Evolutionary conservation across 1,284 basidiomycete species (phyloP).

Genomic region (Farysia itapuensis): DNA sequence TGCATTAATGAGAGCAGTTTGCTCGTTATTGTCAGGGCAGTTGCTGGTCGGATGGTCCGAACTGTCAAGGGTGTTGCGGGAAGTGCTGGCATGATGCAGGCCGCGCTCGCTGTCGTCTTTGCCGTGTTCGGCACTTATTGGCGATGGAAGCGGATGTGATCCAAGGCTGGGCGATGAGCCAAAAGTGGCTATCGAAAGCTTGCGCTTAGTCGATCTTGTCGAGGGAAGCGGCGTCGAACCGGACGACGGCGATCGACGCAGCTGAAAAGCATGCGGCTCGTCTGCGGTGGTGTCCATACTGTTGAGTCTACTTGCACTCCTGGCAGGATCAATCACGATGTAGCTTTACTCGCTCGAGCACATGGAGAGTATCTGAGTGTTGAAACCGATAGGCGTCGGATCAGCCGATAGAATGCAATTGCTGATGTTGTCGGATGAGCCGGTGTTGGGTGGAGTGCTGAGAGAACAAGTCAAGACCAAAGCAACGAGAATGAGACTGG

Average conservation of each 20-base stretch:
- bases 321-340: too few species aligned
- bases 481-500: too few species aligned
- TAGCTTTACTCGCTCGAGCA: too few species aligned
- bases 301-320: too few species aligned
- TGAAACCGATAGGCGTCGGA: too few species aligned
- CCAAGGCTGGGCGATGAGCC: conserved; percentile 24
- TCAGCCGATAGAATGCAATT: too few species aligned
- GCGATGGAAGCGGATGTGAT: conserved; percentile 19
- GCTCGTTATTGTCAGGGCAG: neutral
- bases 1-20: neutral
- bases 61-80: conserved; percentile 18
- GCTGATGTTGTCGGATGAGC: too few species aligned
- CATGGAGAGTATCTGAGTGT: too few species aligned
- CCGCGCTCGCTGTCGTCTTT: conserved; percentile 5
- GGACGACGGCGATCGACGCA: conserved; percentile 31
- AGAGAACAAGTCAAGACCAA: too few species aligned
- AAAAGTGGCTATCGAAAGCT: conserved; percentile 36
- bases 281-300: conserved; percentile 43
- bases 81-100: conserved; percentile 14
- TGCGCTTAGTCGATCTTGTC: conserved; percentile 22
- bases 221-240: conserved; percentile 15
- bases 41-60: conserved; percentile 1
- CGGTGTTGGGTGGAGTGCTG: too few species aligned
- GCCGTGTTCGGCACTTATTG: conserved; percentile 18
- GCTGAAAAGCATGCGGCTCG: conserved; percentile 22